A percentile compares a stretch with the other conserved stretches of the same genome.
Evolutionary conservation across 257 asterid species (phyloP).

Genomic region (Plantago ovata): DNA sequence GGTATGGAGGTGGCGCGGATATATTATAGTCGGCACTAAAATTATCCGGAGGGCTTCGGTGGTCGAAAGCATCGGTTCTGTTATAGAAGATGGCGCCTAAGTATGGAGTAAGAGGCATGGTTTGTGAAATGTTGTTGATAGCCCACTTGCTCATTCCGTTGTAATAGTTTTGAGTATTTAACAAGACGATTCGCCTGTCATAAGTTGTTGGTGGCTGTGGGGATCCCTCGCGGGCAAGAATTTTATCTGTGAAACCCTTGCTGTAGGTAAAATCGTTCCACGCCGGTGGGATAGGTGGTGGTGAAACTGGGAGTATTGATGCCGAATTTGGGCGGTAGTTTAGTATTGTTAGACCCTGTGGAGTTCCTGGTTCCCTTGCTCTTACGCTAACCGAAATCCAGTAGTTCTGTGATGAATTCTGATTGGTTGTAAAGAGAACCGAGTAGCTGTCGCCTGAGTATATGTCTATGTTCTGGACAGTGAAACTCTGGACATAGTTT

Average conservation of each 20-base stretch:
- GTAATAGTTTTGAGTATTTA: slow-evolving; percentile 58
- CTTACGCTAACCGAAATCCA: slow-evolving; percentile 56
- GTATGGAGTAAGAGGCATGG: slow-evolving; percentile 62
- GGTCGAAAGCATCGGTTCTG: slow-evolving; percentile 37
- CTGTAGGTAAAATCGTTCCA: slow-evolving; percentile 62
- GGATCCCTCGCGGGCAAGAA: slow-evolving; percentile 36
- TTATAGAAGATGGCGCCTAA: slow-evolving; percentile 45
- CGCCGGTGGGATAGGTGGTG: slow-evolving; percentile 47
- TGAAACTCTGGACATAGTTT: slow-evolving; percentile 57
- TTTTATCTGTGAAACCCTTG: slow-evolving; percentile 39
- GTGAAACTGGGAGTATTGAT: slow-evolving; percentile 34
- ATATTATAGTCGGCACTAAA: slow-evolving; percentile 38
- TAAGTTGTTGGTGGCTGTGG: slow-evolving; percentile 36
- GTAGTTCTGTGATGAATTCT: slow-evolving; percentile 48
- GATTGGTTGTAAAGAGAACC: slow-evolving; percentile 49
- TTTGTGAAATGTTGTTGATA: slow-evolving; percentile 59
- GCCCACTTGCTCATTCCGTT: slow-evolving; percentile 66
- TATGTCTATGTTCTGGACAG: slow-evolving; percentile 56
- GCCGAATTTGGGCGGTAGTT: slow-evolving; percentile 44
- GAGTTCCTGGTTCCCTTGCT: slow-evolving; percentile 68
- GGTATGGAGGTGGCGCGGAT: slow-evolving; percentile 42
- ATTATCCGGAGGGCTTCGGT: slow-evolving; percentile 31
- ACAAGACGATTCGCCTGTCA: slow-evolving; percentile 37
- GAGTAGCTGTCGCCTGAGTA: slow-evolving; percentile 83
- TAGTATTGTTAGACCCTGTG: slow-evolving; percentile 57